Percentiles rank a stretch among this genome's conserved stretches.
Conservation (phyloP, 148 eudicot genomes). For the Fallopia convolvulus region DNA sequence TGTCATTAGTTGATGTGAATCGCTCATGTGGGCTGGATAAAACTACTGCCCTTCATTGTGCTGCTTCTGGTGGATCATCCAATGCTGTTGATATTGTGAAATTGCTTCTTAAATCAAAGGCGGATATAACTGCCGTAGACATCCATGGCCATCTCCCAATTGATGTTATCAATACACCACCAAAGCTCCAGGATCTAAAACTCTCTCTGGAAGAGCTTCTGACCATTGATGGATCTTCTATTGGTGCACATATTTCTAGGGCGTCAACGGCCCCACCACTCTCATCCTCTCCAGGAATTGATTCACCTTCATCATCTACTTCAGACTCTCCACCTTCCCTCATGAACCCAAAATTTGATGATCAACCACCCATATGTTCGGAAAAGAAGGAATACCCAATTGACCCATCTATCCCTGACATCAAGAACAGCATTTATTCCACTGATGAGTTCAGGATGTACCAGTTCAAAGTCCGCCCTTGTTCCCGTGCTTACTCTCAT, state of each 20-base stretch:
- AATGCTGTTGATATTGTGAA: constrained; percentile 51
- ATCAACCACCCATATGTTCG: constrained; percentile 24
- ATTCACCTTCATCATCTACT: constrained; percentile 37
- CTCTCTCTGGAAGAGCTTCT: constrained; percentile 51
- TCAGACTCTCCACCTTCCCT: constrained; percentile 43
- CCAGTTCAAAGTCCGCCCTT: constrained; percentile 71
- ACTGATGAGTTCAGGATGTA: constrained; percentile 87
- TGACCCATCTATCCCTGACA: constrained; percentile 79
- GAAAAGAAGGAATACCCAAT: constrained; percentile 83
- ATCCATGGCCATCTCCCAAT: constrained; percentile 42
- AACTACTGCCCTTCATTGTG: constrained; percentile 76
- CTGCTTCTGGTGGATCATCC: constrained; percentile 62
- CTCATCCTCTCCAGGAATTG: constrained; percentile 50
- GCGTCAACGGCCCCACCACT: constrained; percentile 47
- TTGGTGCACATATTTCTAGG: constrained; percentile 27
- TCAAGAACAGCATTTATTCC: constrained; percentile 57
- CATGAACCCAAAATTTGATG: constrained; percentile 26
- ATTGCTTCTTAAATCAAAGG: constrained; percentile 58
- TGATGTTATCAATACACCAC: constrained; percentile 65
- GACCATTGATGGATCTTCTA: constrained; percentile 26
- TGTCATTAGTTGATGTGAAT: constrained; percentile 49
- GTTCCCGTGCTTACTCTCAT: constrained; percentile 82
- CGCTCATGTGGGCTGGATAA: constrained; percentile 42
- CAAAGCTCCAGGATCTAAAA: constrained; percentile 39
- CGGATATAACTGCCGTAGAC: constrained; percentile 43